phyloP scores from a whole-genome alignment of 768 basidiomycete species.

The Kwoniella dejecticola region DNA sequence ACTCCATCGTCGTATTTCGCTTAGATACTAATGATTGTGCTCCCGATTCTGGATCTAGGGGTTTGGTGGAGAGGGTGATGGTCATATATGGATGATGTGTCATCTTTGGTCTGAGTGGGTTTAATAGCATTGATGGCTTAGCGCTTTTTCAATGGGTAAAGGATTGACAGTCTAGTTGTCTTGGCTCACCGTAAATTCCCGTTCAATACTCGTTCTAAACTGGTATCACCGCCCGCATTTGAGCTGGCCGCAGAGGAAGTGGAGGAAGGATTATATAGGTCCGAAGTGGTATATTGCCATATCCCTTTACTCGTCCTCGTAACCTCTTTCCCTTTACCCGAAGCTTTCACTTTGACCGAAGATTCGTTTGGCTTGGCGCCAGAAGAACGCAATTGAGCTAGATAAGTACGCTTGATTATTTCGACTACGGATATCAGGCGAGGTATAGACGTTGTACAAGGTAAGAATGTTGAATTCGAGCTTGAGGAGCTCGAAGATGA shows the following conservation, averaged over 20 bases:
- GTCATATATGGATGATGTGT: conserved; percentile 46
- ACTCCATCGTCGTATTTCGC: conserved; percentile 34
- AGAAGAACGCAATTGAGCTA: neutral
- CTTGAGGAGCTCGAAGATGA: neutral
- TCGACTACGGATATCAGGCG: conserved; percentile 76
- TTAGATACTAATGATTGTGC: no score
- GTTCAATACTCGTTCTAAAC: conserved; percentile 26
- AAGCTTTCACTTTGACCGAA: conserved; percentile 2
- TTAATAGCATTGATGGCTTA: no score
- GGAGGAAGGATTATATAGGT: conserved; percentile 17
- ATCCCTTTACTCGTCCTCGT: conserved; percentile 29
- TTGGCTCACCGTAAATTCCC: conserved; percentile 38
- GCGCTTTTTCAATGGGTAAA: no score
- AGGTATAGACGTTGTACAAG: conserved; percentile 58
- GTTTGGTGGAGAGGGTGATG: conserved; percentile 40
- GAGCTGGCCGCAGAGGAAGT: no score
- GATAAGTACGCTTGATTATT: conserved; percentile 77
- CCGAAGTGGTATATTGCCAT: conserved; percentile 49
- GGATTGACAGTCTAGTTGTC: neutral
- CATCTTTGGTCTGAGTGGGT: conserved; percentile 42
- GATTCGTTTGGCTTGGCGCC: neutral
- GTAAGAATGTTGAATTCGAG: conserved; percentile 28
- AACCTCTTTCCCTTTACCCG: conserved; percentile 16
- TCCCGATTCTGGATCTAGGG: conserved; percentile 42
- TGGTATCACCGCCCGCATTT: conserved; percentile 13